Conservation (phyloP, 495 filamentous ascomycete species). For the Daldinia loculata region DNA sequence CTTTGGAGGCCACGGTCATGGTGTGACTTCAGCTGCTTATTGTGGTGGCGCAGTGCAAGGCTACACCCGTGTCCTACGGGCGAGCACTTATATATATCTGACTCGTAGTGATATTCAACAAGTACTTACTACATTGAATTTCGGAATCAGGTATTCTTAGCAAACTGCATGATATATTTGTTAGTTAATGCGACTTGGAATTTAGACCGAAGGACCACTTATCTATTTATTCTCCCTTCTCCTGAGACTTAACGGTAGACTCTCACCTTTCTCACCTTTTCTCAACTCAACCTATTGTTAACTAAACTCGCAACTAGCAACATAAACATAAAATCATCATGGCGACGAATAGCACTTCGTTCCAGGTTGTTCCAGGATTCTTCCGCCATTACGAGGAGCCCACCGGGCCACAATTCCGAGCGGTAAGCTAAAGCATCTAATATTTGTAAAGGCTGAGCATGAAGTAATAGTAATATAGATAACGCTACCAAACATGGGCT, state of each 20-base stretch:
- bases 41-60: conserved; percentile 1
- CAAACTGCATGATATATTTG: neutral
- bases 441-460: neutral
- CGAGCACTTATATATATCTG: neutral
- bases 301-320: neutral
- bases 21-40: conserved; percentile 8
- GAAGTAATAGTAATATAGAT: conserved; percentile 19
- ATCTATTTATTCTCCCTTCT: neutral
- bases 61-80: conserved; percentile 9
- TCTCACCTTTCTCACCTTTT: neutral
- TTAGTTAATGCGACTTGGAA: neutral
- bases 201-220: neutral
- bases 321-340: neutral
- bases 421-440: conserved; percentile 10
- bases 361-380: conserved; percentile 23
- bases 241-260: neutral
- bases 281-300: neutral
- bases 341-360: conserved; percentile 1
- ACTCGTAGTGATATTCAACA: neutral
- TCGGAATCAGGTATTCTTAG: neutral
- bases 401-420: conserved; percentile 27
- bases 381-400: conserved; percentile 32
- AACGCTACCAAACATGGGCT: conserved; percentile 45
- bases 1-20: conserved; percentile 21
- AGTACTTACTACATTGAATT: neutral